These are phyloP conservation scores for Meyerozyma guilliermondii DNA, from an alignment of 1,139 yeast genomes.

Conservation along the genomic window DNA sequence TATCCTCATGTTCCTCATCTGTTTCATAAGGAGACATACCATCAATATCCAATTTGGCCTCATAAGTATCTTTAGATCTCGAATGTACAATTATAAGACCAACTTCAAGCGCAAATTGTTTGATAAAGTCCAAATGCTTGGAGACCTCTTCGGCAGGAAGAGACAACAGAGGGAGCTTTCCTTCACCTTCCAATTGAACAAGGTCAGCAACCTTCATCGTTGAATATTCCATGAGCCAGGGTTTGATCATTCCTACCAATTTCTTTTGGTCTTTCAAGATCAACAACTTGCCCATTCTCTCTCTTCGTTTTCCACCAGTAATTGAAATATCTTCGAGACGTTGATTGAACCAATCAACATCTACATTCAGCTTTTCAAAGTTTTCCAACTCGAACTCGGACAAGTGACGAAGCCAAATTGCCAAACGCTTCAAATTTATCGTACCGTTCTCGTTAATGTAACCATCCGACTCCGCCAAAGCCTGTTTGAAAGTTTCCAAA, in stretches of 20 bases:
- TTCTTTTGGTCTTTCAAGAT: constrained; percentile 72
- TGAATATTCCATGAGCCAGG: constrained; percentile 56
- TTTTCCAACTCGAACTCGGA: constrained; percentile 74
- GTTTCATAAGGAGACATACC: constrained; percentile 65
- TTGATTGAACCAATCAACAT: constrained; percentile 87
- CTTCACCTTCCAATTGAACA: constrained; percentile 34
- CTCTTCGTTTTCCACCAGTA: constrained; percentile 65
- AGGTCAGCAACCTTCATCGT: constrained; percentile 24
- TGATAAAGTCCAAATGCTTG: constrained; percentile 53
- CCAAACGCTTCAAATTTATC: constrained; percentile 69
- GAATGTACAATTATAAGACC: constrained; percentile 67
- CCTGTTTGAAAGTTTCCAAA: constrained; percentile 79
- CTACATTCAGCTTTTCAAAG: constrained; percentile 77
- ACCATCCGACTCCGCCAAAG: constrained; percentile 71
- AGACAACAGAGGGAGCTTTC: constrained; percentile 42
- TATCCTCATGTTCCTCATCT: constrained; percentile 54
- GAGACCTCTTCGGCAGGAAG: constrained; percentile 47
- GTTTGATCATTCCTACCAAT: constrained; percentile 53
- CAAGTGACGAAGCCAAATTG: constrained; percentile 65
- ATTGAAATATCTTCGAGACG: constrained; percentile 76
- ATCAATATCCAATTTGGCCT: constrained; percentile 64
- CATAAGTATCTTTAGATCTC: constrained; percentile 46
- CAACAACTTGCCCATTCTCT: constrained; percentile 58
- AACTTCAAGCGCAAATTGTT: constrained; percentile 56
- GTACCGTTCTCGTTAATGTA: constrained; percentile 80